A percentile compares a stretch with the other conserved stretches of the same genome.
Conservation (phyloP, 495 filamentous ascomycete genomes). For the Articulospora tetracladia region DNA sequence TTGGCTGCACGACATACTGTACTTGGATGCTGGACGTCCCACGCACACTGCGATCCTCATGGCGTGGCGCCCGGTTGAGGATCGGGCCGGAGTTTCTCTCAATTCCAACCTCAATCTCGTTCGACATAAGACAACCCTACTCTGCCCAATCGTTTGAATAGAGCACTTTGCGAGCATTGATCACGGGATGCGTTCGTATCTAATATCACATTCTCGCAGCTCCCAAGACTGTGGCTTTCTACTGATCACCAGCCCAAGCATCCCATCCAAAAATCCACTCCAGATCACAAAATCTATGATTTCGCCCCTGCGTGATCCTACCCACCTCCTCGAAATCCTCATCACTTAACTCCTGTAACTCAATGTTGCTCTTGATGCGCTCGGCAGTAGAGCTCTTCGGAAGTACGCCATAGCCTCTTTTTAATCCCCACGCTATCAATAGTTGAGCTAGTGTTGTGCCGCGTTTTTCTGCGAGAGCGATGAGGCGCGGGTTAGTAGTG, state of each 20-base stretch:
- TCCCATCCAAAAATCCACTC: constrained; percentile 45
- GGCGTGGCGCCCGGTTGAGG: no score
- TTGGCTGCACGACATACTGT: no score
- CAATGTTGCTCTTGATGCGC: constrained; percentile 38
- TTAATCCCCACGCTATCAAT: constrained; percentile 41
- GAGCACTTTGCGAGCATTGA: no score
- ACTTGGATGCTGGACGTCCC: no score
- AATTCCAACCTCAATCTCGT: no score
- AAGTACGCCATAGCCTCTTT: constrained; percentile 42
- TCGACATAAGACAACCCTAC: no score
- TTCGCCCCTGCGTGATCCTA: constrained; percentile 52
- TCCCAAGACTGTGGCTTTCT: no score
- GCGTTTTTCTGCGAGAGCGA: constrained; percentile 34
- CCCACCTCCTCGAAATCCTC: constrained; percentile 44
- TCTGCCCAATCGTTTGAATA: no score
- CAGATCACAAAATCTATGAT: constrained; percentile 75
- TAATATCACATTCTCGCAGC: no score
- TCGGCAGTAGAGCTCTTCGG: constrained; percentile 42
- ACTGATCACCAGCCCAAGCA: constrained; percentile 10
- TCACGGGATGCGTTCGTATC: no score
- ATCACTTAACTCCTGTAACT: constrained; percentile 21
- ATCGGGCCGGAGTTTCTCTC: no score
- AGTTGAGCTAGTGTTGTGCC: constrained; percentile 35
- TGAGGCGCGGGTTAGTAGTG: constrained; percentile 50
- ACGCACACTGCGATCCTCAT: no score